phyloP scores from a whole-genome alignment of 306 rosid genomes.

The Senna tora region DNA sequence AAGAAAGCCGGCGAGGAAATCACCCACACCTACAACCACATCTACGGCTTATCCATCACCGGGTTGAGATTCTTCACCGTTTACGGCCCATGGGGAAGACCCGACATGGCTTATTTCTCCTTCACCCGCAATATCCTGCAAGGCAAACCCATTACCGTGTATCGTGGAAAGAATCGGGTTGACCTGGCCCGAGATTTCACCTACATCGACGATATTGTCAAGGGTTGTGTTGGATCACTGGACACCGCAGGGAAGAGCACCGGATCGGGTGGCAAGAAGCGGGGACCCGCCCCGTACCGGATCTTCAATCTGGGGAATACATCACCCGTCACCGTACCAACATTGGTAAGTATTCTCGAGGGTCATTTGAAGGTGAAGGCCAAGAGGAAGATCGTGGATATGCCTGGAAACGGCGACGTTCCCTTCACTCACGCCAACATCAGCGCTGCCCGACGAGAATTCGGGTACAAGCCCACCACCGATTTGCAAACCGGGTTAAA shows the following conservation, averaged over 20 bases:
- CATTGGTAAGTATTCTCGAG: constrained; percentile 53
- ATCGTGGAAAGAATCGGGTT: constrained; percentile 47
- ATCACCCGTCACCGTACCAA: constrained; percentile 68
- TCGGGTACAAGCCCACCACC: constrained; percentile 64
- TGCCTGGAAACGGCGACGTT: constrained; percentile 76
- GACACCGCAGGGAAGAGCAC: constrained; percentile 67
- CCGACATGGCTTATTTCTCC: constrained; percentile 77
- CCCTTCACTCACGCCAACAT: constrained; percentile 73
- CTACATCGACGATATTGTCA: constrained; percentile 75
- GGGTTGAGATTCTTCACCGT: constrained; percentile 76
- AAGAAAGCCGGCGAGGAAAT: constrained; percentile 82
- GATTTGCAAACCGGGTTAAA: constrained; percentile 60
- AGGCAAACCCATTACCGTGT: constrained; percentile 60
- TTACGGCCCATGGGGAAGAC: constrained; percentile 80
- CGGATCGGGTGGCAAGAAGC: constrained; percentile 64
- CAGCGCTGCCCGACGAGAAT: constrained; percentile 50
- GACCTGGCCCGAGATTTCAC: constrained; percentile 76
- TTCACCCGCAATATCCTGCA: constrained; percentile 67
- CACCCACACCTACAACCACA: constrained; percentile 72
- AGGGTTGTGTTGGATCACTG: constrained; percentile 59
- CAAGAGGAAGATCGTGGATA: constrained; percentile 54
- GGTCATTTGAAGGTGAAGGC: constrained; percentile 49
- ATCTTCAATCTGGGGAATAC: constrained; percentile 65
- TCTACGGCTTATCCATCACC: constrained; percentile 68
- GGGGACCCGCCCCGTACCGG: constrained; percentile 52